Conservation (phyloP, 2,329 filamentous ascomycete genomes). For the Fusarium buharicum region DNA sequence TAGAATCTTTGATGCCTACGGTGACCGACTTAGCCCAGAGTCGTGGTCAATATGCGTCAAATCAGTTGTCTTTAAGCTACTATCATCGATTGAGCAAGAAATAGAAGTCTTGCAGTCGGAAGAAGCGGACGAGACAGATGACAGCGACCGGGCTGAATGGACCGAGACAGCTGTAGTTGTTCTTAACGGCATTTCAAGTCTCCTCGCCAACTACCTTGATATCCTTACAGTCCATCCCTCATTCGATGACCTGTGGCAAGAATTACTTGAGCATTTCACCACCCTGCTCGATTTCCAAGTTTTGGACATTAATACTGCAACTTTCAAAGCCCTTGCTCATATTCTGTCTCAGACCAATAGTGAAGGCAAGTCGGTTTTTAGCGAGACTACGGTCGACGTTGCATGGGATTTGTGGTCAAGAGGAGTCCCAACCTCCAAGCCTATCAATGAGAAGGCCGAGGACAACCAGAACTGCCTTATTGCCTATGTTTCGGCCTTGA, state of each 20-base stretch:
- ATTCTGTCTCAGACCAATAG: constrained; percentile 66
- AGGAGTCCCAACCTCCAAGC: constrained; percentile 65
- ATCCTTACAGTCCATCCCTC: constrained; percentile 72
- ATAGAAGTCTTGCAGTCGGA: constrained; percentile 55
- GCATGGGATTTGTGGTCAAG: constrained; percentile 78
- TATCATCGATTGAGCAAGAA: constrained; percentile 74
- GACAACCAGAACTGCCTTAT: constrained; percentile 85
- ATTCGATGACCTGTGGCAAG: constrained; percentile 80
- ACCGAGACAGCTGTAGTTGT: constrained; percentile 80
- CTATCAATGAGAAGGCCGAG: constrained; percentile 51
- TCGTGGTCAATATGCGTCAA: constrained; percentile 88
- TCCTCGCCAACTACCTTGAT: constrained; percentile 81
- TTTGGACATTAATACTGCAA: constrained; percentile 77
- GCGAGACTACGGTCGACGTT: constrained; percentile 64
- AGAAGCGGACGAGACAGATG: constrained; percentile 53
- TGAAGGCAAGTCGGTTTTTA: constrained; percentile 57
- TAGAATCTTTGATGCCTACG: constrained; percentile 91
- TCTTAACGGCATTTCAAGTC: constrained; percentile 75
- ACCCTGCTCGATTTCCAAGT: constrained; percentile 69
- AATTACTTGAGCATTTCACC: constrained; percentile 76
- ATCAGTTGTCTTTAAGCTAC: constrained; percentile 80
- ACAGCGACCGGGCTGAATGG: constrained; percentile 68
- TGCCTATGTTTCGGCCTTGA: constrained; percentile 81
- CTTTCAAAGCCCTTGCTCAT: constrained; percentile 73
- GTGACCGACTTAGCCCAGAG: constrained; percentile 78